These are phyloP conservation scores for Laburnicola sp. DNA, from an alignment of 2,329 filamentous ascomycete genomes.

Conservation along the genomic window DNA sequence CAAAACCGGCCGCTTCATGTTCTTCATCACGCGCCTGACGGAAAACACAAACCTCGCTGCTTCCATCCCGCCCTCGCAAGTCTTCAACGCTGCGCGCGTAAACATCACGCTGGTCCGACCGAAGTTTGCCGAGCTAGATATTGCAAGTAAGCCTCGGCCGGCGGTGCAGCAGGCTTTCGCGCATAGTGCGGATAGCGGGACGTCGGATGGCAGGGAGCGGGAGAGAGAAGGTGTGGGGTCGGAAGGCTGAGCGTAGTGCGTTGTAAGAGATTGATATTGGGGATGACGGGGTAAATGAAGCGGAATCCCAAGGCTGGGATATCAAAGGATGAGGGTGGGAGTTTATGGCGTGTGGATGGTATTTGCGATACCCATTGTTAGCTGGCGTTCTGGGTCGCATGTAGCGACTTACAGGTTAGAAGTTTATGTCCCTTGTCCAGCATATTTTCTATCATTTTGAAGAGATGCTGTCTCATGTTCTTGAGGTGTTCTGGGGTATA, in stretches of 20 bases:
- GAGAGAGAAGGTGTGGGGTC: neutral
- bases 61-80: conserved; percentile 82
- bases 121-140: conserved; percentile 70
- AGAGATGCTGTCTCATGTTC: too few relatives aligned
- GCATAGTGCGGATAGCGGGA: conserved; percentile 34
- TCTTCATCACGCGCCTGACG: conserved; percentile 94
- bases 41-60: conserved; percentile 97
- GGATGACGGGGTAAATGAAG: too few relatives aligned
- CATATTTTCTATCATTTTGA: too few relatives aligned
- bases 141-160: conserved; percentile 44
- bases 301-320: neutral
- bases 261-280: too few relatives aligned
- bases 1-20: conserved; percentile 80
- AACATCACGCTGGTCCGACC: conserved; percentile 86
- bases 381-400: neutral
- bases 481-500: too few relatives aligned
- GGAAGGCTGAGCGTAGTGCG: neutral
- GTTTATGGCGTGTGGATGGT: neutral
- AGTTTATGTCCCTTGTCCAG: too few relatives aligned
- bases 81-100: conserved; percentile 86
- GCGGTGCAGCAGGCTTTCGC: conserved; percentile 44
- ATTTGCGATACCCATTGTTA: conserved; percentile 3
- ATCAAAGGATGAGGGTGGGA: neutral
- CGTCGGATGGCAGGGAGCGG: conserved; percentile 20
- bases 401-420: neutral